These are phyloP conservation scores for Capsella rubella DNA, from an alignment of 441 rosid genomes.

Conservation along the genomic window DNA sequence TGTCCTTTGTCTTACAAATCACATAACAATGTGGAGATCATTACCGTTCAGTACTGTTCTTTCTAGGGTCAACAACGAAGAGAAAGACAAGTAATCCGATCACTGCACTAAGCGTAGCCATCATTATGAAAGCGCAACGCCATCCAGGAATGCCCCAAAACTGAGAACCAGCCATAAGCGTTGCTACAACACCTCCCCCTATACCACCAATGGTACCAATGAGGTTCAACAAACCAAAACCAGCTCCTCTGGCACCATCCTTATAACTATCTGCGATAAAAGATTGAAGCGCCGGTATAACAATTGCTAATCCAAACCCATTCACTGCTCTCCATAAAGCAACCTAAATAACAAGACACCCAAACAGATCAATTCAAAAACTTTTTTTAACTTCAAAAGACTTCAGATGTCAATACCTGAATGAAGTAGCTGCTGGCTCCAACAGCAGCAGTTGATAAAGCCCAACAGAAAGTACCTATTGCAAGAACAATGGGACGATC, in stretches of 20 bases:
- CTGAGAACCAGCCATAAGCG: slow-evolving; percentile 88
- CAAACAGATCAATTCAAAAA: not conserved
- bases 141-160: slow-evolving; percentile 83
- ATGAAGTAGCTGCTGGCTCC: slow-evolving; percentile 76
- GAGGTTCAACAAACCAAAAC: slow-evolving; percentile 82
- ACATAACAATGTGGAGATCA: not conserved
- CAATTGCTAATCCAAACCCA: slow-evolving; percentile 95
- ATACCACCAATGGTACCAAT: slow-evolving; percentile 88
- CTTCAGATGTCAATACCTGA: slow-evolving; percentile 19
- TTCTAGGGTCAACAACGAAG: slow-evolving; percentile 84
- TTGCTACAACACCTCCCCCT: slow-evolving; percentile 96
- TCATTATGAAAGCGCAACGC: slow-evolving; percentile 93
- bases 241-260: slow-evolving; percentile 90
- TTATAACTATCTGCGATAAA: slow-evolving; percentile 93
- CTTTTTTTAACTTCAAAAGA: not conserved
- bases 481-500: slow-evolving; percentile 93
- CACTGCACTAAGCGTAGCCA: slow-evolving; percentile 77
- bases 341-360: slow-evolving; percentile 51
- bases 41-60: slow-evolving; percentile 41
- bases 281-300: slow-evolving; percentile 95
- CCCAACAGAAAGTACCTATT: slow-evolving; percentile 91
- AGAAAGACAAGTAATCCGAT: slow-evolving; percentile 88
- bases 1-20: not conserved
- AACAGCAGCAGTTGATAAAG: slow-evolving; percentile 93
- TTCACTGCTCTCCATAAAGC: slow-evolving; percentile 95